Evolutionary conservation across 169 alveolate species (phyloP).

Genomic region (Plasmodium gonderi): DNA sequence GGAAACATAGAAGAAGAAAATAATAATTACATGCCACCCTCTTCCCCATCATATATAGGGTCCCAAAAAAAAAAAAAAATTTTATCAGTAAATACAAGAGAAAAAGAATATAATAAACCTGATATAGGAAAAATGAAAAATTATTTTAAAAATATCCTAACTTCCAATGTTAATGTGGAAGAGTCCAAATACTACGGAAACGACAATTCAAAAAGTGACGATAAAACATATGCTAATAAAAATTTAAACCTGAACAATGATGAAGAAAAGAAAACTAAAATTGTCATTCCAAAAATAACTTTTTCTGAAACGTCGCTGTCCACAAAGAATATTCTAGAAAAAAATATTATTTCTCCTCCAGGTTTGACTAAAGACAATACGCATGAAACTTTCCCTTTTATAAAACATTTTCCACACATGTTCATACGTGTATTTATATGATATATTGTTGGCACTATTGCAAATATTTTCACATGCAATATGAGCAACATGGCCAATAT

Average conservation of each 20-base stretch:
- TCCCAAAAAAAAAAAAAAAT: conserved; percentile 47
- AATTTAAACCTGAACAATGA: background rate
- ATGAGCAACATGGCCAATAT: background rate
- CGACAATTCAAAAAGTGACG: background rate
- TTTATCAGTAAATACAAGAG: conserved; percentile 32
- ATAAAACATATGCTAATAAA: background rate
- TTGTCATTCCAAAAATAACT: conserved; percentile 47
- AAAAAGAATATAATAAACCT: conserved; percentile 12
- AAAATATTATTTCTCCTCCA: conserved; percentile 21
- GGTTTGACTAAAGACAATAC: background rate
- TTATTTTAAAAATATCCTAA: conserved; percentile 52
- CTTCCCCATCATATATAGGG: background rate
- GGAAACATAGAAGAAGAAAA: background rate
- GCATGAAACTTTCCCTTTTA: background rate
- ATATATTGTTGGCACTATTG: too few relatives aligned
- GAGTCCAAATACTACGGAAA: conserved; percentile 8
- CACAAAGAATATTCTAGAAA: conserved; percentile 30
- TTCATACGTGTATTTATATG: background rate
- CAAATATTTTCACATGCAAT: background rate
- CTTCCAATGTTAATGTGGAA: conserved; percentile 1
- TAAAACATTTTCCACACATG: background rate
- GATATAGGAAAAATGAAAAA: conserved; percentile 45
- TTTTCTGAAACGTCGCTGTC: conserved; percentile 42
- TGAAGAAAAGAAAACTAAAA: conserved; percentile 17
- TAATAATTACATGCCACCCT: background rate